Base-by-base conservation (phyloP, 2,329 filamentous ascomycete genomes). In the Leptosphaerulina australis region DNA sequence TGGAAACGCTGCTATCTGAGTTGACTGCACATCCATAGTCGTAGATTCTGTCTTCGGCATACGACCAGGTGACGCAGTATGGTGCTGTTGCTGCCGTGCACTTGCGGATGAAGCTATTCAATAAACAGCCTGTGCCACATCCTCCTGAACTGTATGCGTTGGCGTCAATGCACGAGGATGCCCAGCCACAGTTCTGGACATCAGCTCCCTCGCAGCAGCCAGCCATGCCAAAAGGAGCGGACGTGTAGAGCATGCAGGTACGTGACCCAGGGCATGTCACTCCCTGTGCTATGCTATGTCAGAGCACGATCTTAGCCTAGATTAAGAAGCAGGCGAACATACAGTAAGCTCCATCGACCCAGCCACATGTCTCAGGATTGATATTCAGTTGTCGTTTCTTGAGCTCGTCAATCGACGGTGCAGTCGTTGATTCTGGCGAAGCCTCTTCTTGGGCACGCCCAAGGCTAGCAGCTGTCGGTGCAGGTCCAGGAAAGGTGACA, bases 61-160 rank as follows among this genome's bases (percentile, higher is more conserved):
- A 69, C 5, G 58, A 62, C 65, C 65, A 68, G 11, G 66, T 65
- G 5, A 63, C 55, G 44, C 66, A 69, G 54, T 62, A 67, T 4
- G 61, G 65, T 1, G 48, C 22, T 2, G 35, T 24, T 1, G 29
- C 17, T 18, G 58, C 40, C 2, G 64, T 58, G 36, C 66, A 68
- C 28, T 67, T 67, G 8, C 55, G 50, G 11, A 66, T 38, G 39
- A 66, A 64, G n/a, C 46, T 47, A 31, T 69, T 58, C 12, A 38
- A 14, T 14, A 52, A 15, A 41, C 66, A 69, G 31, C 39, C 46
- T 2, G 47, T 21, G 14, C 50, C 55, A 31, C 64, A 68, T 21
- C 33, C 29, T 5, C 53, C 52, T 12, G 59, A 53, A 1, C 21
- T 45, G 24, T 51, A 64, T 10, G 18, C 43, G 9, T 48, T 45